Evolutionary conservation across 2,329 filamentous ascomycete genomes (phyloP).

Genomic region (Alternaria sp.): DNA sequence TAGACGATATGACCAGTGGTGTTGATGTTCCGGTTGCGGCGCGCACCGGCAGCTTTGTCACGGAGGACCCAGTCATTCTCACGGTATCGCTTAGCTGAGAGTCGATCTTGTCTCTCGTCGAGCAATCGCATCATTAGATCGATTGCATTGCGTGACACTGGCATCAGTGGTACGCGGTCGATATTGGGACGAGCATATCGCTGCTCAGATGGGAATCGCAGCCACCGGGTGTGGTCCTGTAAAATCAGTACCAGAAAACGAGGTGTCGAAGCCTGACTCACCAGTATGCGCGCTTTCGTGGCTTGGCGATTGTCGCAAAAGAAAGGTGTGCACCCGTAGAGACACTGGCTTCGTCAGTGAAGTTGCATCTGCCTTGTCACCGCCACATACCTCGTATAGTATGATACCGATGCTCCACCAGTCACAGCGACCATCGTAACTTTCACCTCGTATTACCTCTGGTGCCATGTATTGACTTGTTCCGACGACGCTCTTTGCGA

Average conservation of each 20-base stretch:
- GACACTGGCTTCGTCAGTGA: constrained; percentile 61
- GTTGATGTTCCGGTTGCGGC: constrained; percentile 38
- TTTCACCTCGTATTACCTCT: constrained; percentile 82
- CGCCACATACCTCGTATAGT: constrained; percentile 72
- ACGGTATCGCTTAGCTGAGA: constrained; percentile 79
- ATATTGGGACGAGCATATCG: constrained; percentile 63
- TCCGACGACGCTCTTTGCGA: constrained; percentile 87
- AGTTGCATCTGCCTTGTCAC: background rate
- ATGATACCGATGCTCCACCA: constrained; percentile 98
- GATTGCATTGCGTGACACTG: constrained; percentile 74
- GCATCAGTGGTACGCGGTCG: constrained; percentile 48
- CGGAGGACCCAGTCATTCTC: constrained; percentile 64
- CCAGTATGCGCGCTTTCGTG: constrained; percentile 86
- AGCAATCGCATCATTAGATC: constrained; percentile 79
- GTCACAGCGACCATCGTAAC: constrained; percentile 92
- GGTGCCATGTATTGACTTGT: constrained; percentile 99
- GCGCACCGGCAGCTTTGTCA: constrained; percentile 35
- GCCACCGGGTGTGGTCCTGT: constrained; percentile 72
- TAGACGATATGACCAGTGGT: constrained; percentile 73
- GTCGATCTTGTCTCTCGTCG: constrained; percentile 75
- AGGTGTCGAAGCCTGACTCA: constrained; percentile 51
- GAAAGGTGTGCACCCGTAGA: constrained; percentile 93
- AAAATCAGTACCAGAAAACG: constrained; percentile 20
- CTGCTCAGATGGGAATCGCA: constrained; percentile 72
- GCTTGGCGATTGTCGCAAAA: constrained; percentile 79